Conservation (phyloP, 768 basidiomycete species). For the Hemileccinum rubropunctum region DNA sequence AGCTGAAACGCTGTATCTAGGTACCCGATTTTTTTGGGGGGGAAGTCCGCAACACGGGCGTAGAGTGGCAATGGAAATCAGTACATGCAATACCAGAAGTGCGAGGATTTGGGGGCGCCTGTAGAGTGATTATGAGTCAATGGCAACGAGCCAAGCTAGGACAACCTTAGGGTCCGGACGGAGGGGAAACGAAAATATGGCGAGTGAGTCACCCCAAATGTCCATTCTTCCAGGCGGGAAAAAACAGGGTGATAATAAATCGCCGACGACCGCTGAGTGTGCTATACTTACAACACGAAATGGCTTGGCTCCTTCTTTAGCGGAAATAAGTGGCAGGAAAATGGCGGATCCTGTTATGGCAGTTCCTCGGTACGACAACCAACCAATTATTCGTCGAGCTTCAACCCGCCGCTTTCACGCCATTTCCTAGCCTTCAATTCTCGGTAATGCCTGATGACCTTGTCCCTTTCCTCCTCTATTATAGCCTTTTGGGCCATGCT, state of each 20-base stretch:
- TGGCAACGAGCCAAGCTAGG: no score
- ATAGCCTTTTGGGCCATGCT: conserved; percentile 74
- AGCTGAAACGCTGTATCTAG: conserved; percentile 7
- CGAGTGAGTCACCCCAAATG: not conserved
- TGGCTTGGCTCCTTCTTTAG: not conserved
- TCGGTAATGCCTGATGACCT: conserved; percentile 63
- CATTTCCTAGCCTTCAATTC: conserved; percentile 57
- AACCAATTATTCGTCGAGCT: conserved; percentile 8
- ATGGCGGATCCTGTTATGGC: conserved; percentile 8
- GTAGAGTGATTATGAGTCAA: conserved; percentile 1
- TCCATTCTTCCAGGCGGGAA: conserved; percentile 1
- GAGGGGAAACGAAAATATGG: not conserved
- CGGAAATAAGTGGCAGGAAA: conserved; percentile 1
- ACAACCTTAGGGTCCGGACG: conserved; percentile 1
- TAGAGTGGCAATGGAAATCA: conserved; percentile 18
- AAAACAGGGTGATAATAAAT: conserved; percentile 5
- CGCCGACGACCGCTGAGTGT: conserved; percentile 3
- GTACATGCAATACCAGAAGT: conserved; percentile 4
- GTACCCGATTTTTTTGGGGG: conserved; percentile 9
- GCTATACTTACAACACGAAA: not conserved
- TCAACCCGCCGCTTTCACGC: conserved; percentile 14
- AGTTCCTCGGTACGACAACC: conserved; percentile 4
- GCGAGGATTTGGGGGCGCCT: conserved; percentile 4
- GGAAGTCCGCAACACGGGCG: conserved; percentile 15
- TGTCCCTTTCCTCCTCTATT: conserved; percentile 76